Evolutionary conservation across 192 early-diverging fungal genomes (phyloP), one percentile per base, ranked within the genome.

Genomic region (Paraglomus brasilianum): DNA sequence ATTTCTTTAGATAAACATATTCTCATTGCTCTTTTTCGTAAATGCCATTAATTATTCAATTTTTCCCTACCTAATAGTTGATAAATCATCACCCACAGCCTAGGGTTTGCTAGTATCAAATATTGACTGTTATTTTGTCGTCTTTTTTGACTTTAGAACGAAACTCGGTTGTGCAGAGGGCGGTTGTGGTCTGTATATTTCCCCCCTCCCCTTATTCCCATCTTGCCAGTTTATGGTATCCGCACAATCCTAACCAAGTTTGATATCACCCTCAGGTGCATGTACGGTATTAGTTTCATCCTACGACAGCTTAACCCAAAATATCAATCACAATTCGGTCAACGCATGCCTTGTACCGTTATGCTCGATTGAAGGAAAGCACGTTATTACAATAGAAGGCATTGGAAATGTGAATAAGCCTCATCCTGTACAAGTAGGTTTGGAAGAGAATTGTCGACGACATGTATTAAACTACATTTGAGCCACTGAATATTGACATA

Each of bases 121-220:
- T 30, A 30, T 30, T 30, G 30, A 30, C 30, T 30, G 1, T 30
- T 30, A 56, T 19, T 1, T 19, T 56, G 11, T 56, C 39, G 15
- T 22, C 13, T 39, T 40, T 51, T 66, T 21, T 50, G 14, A n/a
- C 30, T 36, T 11, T 47, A 69, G 67, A 22, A 90, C 91, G 30
- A 94, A 94, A 76, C 80, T 93, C 17, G 93, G 93, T 22, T 93
- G 92, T 70, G 87, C 84, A 53, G 91, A 91, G 67, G 89, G 89
- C 72, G 88, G 88, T 15, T 89, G 87, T 72, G 88, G 85, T 70
- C 73, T 46, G 77, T 72, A 22, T 15, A 57, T 22, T 19, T 45
- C 53, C 21, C 21, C 44, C 48, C 13, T 2, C 14, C 15, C 9
- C 22, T 43, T 1, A 61, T 30, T 45, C 17, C 0, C 7, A 62